Evolutionary conservation across 176 grass and related monocot genomes (phyloP).

Genomic region (Tillandsia fasciculata): DNA sequence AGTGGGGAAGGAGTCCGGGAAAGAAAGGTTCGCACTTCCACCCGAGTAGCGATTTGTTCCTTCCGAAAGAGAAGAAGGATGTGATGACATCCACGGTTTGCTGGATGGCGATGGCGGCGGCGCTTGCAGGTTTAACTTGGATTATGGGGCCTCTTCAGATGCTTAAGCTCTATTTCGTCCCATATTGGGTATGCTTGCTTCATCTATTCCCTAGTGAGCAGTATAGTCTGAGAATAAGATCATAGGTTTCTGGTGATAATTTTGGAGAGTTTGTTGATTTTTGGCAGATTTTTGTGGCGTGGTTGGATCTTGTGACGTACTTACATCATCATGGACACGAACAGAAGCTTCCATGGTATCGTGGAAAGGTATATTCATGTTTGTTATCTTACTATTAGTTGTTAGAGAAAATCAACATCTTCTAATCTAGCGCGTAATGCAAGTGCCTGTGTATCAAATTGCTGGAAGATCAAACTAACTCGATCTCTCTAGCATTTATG

Average conservation of each 20-base stretch:
- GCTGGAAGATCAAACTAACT: neutral
- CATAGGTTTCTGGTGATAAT: conserved; percentile 5
- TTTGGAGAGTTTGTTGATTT: conserved; percentile 17
- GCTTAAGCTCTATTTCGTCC: conserved; percentile 71
- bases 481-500: neutral
- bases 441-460: neutral
- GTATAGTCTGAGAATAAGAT: neutral
- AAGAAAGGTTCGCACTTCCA: conserved; percentile 80
- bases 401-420: neutral
- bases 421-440: neutral
- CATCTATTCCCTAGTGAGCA: conserved; percentile 1
- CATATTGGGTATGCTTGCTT: conserved; percentile 46
- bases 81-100: conserved; percentile 69
- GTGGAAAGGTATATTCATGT: conserved; percentile 62
- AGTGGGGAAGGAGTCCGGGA: conserved; percentile 74
- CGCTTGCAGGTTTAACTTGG: conserved; percentile 62
- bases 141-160: conserved; percentile 63
- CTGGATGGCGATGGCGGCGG: conserved; percentile 56
- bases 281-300: conserved; percentile 80
- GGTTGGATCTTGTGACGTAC: conserved; percentile 93
- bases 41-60: conserved; percentile 59
- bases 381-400: neutral
- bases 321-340: conserved; percentile 92
- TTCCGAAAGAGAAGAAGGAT: conserved; percentile 77
- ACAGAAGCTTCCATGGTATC: conserved; percentile 93